phyloP scores from a whole-genome alignment of 805 yeast genomes.

The Allodekkera sacchari region DNA sequence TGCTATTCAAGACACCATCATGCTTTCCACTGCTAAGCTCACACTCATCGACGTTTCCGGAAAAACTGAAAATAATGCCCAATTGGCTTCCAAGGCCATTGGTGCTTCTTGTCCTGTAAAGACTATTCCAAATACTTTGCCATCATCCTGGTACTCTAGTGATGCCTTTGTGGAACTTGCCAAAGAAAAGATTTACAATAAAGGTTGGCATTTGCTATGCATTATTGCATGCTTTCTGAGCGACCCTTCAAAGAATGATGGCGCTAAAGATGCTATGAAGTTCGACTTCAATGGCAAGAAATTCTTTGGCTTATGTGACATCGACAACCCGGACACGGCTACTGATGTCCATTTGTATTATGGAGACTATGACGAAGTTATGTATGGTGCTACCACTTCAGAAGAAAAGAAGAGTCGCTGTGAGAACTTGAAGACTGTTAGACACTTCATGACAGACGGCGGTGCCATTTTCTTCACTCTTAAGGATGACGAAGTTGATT shows the following conservation, averaged over 20 bases:
- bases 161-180: too few relatives aligned
- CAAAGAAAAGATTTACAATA: too few relatives aligned
- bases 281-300: constrained; percentile 18
- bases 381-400: constrained; percentile 7
- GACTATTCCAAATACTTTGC: too few relatives aligned
- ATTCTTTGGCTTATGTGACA: constrained; percentile 19
- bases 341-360: constrained; percentile 14
- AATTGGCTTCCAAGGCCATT: too few relatives aligned
- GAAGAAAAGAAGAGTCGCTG: constrained; percentile 9
- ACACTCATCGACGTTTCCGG: too few relatives aligned
- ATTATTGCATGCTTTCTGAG: constrained; percentile 13
- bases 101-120: too few relatives aligned
- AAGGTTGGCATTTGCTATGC: constrained; percentile 23
- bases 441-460: constrained; percentile 14
- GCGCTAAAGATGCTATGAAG: constrained; percentile 15
- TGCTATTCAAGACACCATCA: too few relatives aligned
- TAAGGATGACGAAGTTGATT: constrained; percentile 14
- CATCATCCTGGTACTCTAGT: too few relatives aligned
- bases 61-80: too few relatives aligned
- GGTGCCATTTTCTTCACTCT: constrained; percentile 22
- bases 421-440: constrained; percentile 13
- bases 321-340: constrained; percentile 15
- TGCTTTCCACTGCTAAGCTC: too few relatives aligned
- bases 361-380: constrained; percentile 17
- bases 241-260: constrained; percentile 11